These are phyloP conservation scores for Nakazawaea ambrosiae DNA, from an alignment of 805 yeast genomes.

Conservation along the genomic window DNA sequence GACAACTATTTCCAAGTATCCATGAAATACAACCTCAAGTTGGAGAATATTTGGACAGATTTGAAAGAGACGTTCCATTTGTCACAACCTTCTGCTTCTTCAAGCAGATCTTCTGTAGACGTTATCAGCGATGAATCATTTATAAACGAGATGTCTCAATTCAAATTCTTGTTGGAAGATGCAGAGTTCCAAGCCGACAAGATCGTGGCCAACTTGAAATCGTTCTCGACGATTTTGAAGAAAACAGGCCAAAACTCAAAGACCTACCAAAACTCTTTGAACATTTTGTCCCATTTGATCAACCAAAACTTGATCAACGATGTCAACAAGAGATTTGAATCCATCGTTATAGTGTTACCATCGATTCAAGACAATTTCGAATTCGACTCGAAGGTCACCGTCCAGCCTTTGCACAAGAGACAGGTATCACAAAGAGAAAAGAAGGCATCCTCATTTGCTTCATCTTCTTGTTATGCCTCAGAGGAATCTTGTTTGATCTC, in stretches of 20 bases:
- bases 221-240: constrained; percentile 33
- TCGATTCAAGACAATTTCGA: neutral
- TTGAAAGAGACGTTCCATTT: constrained; percentile 20
- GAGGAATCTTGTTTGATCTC: constrained; percentile 40
- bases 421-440: too few species aligned
- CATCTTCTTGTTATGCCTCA: constrained; percentile 29
- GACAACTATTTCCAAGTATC: constrained; percentile 16
- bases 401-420: constrained; percentile 4
- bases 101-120: constrained; percentile 15
- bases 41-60: constrained; percentile 30
- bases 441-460: neutral
- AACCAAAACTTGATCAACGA: constrained; percentile 13
- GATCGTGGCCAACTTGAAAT: constrained; percentile 33
- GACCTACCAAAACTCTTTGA: constrained; percentile 32
- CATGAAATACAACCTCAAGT: constrained; percentile 23
- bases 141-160: constrained; percentile 41
- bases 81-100: constrained; percentile 4
- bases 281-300: constrained; percentile 26
- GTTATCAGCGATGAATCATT: constrained; percentile 38
- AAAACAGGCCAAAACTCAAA: constrained; percentile 35
- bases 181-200: constrained; percentile 18
- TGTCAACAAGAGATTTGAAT: constrained; percentile 17
- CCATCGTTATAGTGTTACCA: constrained; percentile 28
- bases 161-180: constrained; percentile 30
- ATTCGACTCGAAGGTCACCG: neutral